phyloP scores from a whole-genome alignment of 192 early-diverging fungal genomes.

The Podila verticillata region DNA sequence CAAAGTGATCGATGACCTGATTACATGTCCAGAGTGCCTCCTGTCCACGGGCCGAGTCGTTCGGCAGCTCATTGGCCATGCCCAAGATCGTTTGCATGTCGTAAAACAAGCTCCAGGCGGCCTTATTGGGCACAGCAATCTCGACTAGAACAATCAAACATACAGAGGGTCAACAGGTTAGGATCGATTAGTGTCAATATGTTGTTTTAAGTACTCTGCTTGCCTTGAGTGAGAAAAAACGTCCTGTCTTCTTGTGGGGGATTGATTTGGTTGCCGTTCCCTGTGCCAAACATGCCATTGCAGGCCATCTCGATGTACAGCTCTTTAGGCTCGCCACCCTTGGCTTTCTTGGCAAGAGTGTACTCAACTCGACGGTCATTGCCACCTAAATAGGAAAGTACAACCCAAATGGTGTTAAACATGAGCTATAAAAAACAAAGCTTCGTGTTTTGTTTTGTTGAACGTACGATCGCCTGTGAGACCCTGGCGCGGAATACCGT shows the following conservation, averaged over 20 bases:
- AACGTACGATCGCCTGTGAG: constrained; percentile 84
- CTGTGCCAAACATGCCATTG: constrained; percentile 93
- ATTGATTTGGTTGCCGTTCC: constrained; percentile 66
- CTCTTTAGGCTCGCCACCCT: constrained; percentile 65
- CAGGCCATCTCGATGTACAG: constrained; percentile 93
- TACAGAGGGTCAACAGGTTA: constrained; percentile 4
- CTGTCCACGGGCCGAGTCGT: constrained; percentile 71
- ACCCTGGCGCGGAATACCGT: constrained; percentile 87
- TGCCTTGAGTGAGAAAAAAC: constrained; percentile 65
- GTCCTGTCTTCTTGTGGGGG: constrained; percentile 73
- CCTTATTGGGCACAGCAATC: constrained; percentile 75
- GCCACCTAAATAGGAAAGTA: constrained; percentile 37
- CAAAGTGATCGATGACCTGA: constrained; percentile 78
- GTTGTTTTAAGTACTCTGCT: not conserved
- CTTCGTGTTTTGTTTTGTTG: no score
- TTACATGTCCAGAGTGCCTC: constrained; percentile 90
- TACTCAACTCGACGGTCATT: constrained; percentile 65
- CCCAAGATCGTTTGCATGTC: constrained; percentile 83
- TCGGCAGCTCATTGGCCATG: constrained; percentile 75
- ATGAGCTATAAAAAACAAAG: no score
- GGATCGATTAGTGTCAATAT: not conserved
- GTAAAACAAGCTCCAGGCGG: constrained; percentile 74
- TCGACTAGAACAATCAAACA: constrained; percentile 58
- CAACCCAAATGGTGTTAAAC: no score
- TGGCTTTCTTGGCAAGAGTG: constrained; percentile 53